Conservation (phyloP, 257 asterid species). For the Scutellaria baicalensis region DNA sequence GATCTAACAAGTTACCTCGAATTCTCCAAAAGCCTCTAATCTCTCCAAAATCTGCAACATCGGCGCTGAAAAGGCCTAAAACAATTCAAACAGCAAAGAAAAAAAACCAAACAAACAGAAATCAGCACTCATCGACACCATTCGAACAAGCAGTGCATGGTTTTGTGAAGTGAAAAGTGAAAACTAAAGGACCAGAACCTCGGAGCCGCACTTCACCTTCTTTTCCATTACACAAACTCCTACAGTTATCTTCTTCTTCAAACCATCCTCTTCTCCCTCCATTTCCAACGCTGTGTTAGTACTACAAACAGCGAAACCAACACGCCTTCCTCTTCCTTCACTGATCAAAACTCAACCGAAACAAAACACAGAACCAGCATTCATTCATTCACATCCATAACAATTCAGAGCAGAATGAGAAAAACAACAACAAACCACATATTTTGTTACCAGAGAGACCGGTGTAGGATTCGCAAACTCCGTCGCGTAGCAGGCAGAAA, state of each 20-base stretch:
- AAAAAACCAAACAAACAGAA: background rate
- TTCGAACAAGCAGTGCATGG: slow-evolving; percentile 21
- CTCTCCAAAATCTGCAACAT: slow-evolving; percentile 87
- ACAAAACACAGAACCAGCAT: background rate
- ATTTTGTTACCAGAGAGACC: slow-evolving; percentile 3
- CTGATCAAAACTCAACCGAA: slow-evolving; percentile 20
- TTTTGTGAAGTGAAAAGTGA: slow-evolving; percentile 18
- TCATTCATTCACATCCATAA: background rate
- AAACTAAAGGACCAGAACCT: slow-evolving; percentile 56
- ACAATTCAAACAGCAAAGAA: background rate
- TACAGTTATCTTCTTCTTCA: slow-evolving; percentile 47
- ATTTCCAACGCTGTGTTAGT: slow-evolving; percentile 11
- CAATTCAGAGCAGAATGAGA: background rate
- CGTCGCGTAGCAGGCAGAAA: background rate
- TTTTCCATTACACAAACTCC: slow-evolving; percentile 99
- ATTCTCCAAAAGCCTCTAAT: slow-evolving; percentile 81
- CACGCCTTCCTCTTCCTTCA: slow-evolving; percentile 3
- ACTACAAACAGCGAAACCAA: background rate
- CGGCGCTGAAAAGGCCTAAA: slow-evolving; percentile 73
- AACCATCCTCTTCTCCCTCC: slow-evolving; percentile 33
- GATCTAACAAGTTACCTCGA: slow-evolving; percentile 46
- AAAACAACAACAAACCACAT: background rate
- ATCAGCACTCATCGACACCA: slow-evolving; percentile 3
- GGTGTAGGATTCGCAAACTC: background rate
- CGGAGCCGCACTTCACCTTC: slow-evolving; percentile 99